phyloP scores from a whole-genome alignment of 2,329 filamentous ascomycete species.

The Parastagonospora nodorum region DNA sequence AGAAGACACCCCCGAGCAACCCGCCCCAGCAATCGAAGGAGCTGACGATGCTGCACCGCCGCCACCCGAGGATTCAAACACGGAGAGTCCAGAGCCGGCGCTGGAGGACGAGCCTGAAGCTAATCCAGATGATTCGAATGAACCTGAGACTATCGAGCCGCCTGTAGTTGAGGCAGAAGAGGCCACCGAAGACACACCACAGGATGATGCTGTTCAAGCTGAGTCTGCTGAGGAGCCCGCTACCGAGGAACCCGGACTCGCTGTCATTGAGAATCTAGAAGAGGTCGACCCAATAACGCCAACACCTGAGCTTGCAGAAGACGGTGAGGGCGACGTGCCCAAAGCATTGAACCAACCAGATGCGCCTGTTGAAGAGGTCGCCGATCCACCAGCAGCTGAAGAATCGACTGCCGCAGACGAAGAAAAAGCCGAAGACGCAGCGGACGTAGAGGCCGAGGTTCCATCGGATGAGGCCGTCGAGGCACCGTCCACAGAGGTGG shows the following conservation, averaged over 20 bases:
- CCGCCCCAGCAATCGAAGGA: too few relatives aligned
- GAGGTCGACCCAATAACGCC: slow-evolving; percentile 17
- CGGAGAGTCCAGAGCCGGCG: too few relatives aligned
- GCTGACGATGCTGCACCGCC: too few relatives aligned
- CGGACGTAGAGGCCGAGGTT: too few relatives aligned
- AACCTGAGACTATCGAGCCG: too few relatives aligned
- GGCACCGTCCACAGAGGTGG: too few relatives aligned
- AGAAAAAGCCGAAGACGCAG: too few relatives aligned
- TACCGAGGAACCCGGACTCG: not conserved
- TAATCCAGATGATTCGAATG: too few relatives aligned
- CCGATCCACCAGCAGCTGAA: not conserved
- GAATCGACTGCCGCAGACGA: not conserved
- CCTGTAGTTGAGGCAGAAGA: not conserved
- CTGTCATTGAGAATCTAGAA: slow-evolving; percentile 5
- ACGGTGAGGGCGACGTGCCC: not conserved
- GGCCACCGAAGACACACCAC: not conserved
- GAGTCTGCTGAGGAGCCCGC: slow-evolving; percentile 2
- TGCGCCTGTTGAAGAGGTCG: slow-evolving; percentile 1
- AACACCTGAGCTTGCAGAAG: not conserved
- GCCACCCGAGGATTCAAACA: too few relatives aligned
- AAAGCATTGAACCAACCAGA: not conserved
- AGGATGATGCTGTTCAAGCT: not conserved
- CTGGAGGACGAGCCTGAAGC: too few relatives aligned
- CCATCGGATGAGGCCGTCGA: too few relatives aligned
- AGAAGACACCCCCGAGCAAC: too few relatives aligned